Conservation (phyloP, 371 early-diverging fungal genomes). For the Mucor piriformis region DNA sequence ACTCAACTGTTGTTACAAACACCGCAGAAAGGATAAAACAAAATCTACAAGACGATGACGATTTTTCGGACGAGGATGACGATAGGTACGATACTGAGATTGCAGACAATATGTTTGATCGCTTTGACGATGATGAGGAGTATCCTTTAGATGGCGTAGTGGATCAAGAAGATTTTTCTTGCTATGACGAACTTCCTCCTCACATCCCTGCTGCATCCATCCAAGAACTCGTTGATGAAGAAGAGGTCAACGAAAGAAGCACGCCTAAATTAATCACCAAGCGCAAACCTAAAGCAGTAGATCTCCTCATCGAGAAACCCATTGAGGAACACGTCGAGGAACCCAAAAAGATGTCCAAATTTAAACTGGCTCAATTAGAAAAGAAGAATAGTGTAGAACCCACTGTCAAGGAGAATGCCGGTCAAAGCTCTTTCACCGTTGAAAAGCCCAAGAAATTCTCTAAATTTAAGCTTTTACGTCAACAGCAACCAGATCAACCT, state of each 20-base stretch:
- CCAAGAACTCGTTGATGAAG: slow-evolving; percentile 25
- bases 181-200: slow-evolving; percentile 40
- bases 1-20: slow-evolving; percentile 8
- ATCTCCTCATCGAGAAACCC: not conserved
- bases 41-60: slow-evolving; percentile 34
- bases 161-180: slow-evolving; percentile 59
- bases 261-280: slow-evolving; percentile 22
- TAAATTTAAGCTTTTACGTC: slow-evolving; percentile 27
- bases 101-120: slow-evolving; percentile 47
- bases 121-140: slow-evolving; percentile 61
- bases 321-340: not conserved
- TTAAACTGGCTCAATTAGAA: slow-evolving; percentile 24
- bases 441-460: slow-evolving; percentile 14
- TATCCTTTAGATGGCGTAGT: slow-evolving; percentile 54
- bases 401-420: not conserved
- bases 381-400: not conserved
- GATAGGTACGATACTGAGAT: slow-evolving; percentile 57
- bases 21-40: not conserved
- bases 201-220: slow-evolving; percentile 1
- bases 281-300: slow-evolving; percentile 1
- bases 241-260: slow-evolving; percentile 25
- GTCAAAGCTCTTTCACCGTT: not conserved
- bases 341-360: slow-evolving; percentile 23
- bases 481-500: slow-evolving; percentile 11
- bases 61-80: slow-evolving; percentile 31